These are phyloP conservation scores for Camelina hispida DNA, from an alignment of 345 rosid species.

Conservation along the genomic window DNA sequence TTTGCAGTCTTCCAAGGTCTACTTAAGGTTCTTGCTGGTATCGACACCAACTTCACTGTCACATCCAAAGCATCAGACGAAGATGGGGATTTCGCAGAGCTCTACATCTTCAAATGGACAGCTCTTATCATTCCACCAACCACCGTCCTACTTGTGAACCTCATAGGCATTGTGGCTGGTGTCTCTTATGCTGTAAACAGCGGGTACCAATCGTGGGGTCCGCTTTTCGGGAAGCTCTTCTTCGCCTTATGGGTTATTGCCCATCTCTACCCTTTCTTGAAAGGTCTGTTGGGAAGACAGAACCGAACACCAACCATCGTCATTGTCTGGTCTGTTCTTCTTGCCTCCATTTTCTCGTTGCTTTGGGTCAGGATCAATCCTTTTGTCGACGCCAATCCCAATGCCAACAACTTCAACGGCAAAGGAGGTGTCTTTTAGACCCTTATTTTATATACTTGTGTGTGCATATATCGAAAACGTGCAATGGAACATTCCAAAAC, in stretches of 20 bases:
- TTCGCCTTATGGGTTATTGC: constrained; percentile 97
- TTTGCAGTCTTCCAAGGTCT: constrained; percentile 99
- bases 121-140: constrained; percentile 98
- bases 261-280: constrained; percentile 96
- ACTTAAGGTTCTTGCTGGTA: constrained; percentile 94
- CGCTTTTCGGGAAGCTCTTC: constrained; percentile 95
- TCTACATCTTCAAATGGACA: constrained; percentile 97
- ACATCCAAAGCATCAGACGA: constrained; percentile 95
- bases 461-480: constrained; percentile 34
- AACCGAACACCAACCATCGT: constrained; percentile 97
- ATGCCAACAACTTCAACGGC: constrained; percentile 57
- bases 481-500: constrained; percentile 18
- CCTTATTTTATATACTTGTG: constrained; percentile 37
- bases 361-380: constrained; percentile 98
- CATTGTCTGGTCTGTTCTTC: constrained; percentile 97
- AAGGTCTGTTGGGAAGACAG: constrained; percentile 95
- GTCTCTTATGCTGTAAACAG: constrained; percentile 94
- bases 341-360: constrained; percentile 98
- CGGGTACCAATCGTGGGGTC: constrained; percentile 99
- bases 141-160: constrained; percentile 82
- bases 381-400: constrained; percentile 59
- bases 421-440: constrained; percentile 68
- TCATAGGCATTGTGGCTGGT: constrained; percentile 99
- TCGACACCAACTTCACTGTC: constrained; percentile 97
- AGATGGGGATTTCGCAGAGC: constrained; percentile 96